Conservation (phyloP, 345 rosid genomes). For the Physaria fendleri region DNA sequence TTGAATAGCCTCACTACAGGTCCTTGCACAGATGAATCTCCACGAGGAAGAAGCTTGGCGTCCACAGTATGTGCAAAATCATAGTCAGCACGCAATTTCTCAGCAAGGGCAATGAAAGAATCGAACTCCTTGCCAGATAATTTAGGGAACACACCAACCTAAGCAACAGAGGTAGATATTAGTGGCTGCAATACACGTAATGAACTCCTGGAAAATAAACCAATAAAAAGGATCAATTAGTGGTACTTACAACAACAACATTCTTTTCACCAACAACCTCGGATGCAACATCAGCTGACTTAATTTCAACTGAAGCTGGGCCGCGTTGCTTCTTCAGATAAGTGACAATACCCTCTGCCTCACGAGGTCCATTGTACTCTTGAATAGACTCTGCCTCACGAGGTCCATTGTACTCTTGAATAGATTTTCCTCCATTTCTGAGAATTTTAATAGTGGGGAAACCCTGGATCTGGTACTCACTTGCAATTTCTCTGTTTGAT, state of each 20-base stretch:
- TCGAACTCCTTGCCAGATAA: constrained; percentile 85
- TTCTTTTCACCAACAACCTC: constrained; percentile 54
- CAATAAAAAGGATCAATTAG: background rate
- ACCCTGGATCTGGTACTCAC: constrained; percentile 59
- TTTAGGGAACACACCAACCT: constrained; percentile 92
- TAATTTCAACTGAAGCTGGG: constrained; percentile 79
- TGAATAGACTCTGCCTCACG: constrained; percentile 75
- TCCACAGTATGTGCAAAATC: constrained; percentile 79
- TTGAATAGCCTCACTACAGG: constrained; percentile 88
- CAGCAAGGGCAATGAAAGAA: constrained; percentile 59
- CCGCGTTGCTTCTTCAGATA: constrained; percentile 89
- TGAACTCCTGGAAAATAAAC: background rate
- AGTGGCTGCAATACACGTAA: background rate
- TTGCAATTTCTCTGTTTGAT: constrained; percentile 53
- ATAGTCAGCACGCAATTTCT: constrained; percentile 81
- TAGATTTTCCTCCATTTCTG: constrained; percentile 68
- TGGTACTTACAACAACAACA: constrained; percentile 60
- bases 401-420: constrained; percentile 94
- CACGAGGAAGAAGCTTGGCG: constrained; percentile 87
- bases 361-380: constrained; percentile 95
- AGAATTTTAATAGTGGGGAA: constrained; percentile 85
- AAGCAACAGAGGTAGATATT: constrained; percentile 12
- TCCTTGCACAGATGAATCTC: constrained; percentile 76
- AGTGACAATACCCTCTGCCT: constrained; percentile 76
- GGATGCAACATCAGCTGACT: constrained; percentile 54